Conservation (phyloP, 306 rosid genomes). For the Arachis stenosperma region DNA sequence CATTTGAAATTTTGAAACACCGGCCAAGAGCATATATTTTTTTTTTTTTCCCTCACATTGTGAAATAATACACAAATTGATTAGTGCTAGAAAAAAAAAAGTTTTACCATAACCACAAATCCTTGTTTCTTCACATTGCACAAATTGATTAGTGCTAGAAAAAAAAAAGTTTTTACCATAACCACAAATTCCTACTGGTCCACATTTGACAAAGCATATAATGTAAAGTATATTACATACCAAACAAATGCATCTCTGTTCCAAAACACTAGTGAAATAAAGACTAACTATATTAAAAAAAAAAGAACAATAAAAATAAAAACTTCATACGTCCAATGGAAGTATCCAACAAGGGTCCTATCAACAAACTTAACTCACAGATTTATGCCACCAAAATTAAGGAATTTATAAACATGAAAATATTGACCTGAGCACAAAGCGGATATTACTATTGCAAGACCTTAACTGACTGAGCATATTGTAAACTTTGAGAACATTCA, state of each 20-base stretch:
- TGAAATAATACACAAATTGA: not conserved
- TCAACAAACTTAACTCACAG: constrained; percentile 2
- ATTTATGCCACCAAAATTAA: constrained; percentile 10
- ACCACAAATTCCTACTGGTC: constrained; percentile 27
- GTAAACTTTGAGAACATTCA: constrained; percentile 4
- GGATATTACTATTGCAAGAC: not conserved
- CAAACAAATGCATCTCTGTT: no score
- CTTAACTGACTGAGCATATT: constrained; percentile 18
- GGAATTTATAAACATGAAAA: not conserved
- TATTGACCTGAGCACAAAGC: constrained; percentile 8
- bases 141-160: not conserved
- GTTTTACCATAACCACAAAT: not conserved
- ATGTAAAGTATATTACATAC: not conserved
- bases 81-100: not conserved
- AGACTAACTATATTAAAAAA: not conserved
- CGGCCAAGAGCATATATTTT: not conserved
- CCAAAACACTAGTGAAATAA: no score
- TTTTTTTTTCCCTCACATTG: constrained; percentile 1
- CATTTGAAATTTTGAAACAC: not conserved
- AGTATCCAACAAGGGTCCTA: not conserved
- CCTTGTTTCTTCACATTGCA: no score
- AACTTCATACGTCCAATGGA: constrained; percentile 7
- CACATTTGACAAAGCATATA: not conserved
- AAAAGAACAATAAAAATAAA: not conserved
- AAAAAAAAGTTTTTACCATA: not conserved